phyloP scores from a whole-genome alignment of 129 eudicot genomes.

The Glebionis coronaria region DNA sequence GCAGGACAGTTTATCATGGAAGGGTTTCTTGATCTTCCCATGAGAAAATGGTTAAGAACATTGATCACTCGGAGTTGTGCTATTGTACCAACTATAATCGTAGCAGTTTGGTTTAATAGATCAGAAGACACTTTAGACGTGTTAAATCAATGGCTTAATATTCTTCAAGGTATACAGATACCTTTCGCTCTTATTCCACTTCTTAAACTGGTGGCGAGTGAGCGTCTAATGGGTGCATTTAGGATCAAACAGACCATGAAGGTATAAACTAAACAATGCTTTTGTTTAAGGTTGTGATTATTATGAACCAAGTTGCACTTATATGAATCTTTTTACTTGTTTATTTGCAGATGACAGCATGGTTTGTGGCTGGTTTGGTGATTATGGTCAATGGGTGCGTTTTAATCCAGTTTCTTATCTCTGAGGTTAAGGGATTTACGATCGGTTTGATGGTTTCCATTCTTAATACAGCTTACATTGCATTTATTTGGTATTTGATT shows the following conservation, averaged over 20 bases:
- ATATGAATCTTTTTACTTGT: not conserved
- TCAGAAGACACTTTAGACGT: constrained; percentile 59
- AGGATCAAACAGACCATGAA: constrained; percentile 47
- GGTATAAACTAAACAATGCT: constrained; percentile 31
- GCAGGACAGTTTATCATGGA: constrained; percentile 81
- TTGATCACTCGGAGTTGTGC: constrained; percentile 69
- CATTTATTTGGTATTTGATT: constrained; percentile 53
- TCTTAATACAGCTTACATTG: constrained; percentile 46
- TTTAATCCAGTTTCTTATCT: constrained; percentile 50
- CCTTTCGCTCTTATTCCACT: constrained; percentile 82
- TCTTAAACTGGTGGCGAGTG: constrained; percentile 55
- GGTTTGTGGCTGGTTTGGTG: constrained; percentile 72
- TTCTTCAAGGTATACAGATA: constrained; percentile 73
- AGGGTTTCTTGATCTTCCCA: constrained; percentile 57
- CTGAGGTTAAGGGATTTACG: constrained; percentile 58
- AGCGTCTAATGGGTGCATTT: constrained; percentile 61
- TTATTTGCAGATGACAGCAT: constrained; percentile 40
- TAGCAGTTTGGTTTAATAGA: constrained; percentile 50
- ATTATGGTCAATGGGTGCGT: constrained; percentile 68
- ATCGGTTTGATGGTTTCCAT: constrained; percentile 43
- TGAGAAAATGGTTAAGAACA: constrained; percentile 73
- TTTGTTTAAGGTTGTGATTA: not conserved
- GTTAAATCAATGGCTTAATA: constrained; percentile 77
- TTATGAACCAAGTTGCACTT: not conserved
- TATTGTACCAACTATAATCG: constrained; percentile 63